Base-by-base conservation (phyloP, 2,329 filamentous ascomycete species). In the Fusarium brachygibbosum region DNA sequence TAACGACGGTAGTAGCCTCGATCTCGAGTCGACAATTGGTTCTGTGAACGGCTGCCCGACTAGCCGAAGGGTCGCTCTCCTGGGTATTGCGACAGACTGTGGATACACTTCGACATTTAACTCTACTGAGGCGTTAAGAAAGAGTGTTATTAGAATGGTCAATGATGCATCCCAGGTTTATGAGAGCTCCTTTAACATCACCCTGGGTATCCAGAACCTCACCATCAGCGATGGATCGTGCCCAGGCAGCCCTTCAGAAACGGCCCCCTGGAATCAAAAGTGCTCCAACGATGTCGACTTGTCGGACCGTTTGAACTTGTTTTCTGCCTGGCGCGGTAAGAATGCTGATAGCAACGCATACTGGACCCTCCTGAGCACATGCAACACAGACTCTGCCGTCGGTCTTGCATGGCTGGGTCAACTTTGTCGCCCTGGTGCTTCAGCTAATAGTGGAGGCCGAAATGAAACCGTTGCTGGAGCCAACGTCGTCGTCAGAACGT, bases 81-180 rank as follows among this genome's bases (percentile, higher is more conserved):
- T 99, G 25, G 96, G 96, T 29, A 89, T 98, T 37, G 96, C 94
- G 11, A 96, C 94, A 0, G 96, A 99, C 79, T 99, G 96, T 83
- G 92, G 89, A 11, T 98, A 98, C 77, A 93, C 90, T 38, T 83
- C 83, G 3, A 84, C 85, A 5, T 97, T 98, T 78, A 87, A 90
- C 66, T 86, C 85, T 23, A 83, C 87, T 51, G 83, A 87, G n/a
- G 77, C 72, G 9, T 87, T 91, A 25, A 86, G 90, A 58, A 79
- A 86, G 66, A 96, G 96, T 77, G 87, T 99, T 66, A 94, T 99
- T 73, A 85, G 84, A 53, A 86, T 93, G 76, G 91, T 99, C 78
- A 98, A 97, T 81, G 85, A 89, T 44, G 96, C 96, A 1, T 98
- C 95, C 3, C 88, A 90, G 66, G 82, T 98, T 12, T 99, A 96